Conservation (phyloP, 306 rosid genomes). For the Vicia faba region DNA sequence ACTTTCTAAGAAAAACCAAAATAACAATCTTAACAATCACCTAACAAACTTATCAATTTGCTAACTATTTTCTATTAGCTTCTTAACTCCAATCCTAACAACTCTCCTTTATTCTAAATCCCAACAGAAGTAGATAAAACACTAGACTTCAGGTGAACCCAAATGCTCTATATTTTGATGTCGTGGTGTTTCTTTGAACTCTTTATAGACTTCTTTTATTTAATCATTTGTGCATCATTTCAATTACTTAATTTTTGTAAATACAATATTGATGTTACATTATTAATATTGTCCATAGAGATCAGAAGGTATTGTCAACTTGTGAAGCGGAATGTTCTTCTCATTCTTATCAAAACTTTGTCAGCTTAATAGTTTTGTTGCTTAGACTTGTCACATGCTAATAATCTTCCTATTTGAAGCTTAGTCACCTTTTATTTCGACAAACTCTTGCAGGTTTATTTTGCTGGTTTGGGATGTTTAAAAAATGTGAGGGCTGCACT, state of each 20-base stretch:
- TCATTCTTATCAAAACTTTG: constrained; percentile 9
- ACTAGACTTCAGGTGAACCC: not conserved
- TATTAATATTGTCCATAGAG: not conserved
- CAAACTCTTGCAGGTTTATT: constrained; percentile 82
- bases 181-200: not conserved
- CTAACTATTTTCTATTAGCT: too few species aligned
- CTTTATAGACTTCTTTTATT: not conserved
- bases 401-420: constrained; percentile 22
- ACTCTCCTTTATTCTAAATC: too few species aligned
- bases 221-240: constrained; percentile 23
- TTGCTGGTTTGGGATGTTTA: constrained; percentile 97
- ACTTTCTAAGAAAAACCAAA: too few species aligned
- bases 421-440: constrained; percentile 16
- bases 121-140: not conserved
- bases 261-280: not conserved
- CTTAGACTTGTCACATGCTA: not conserved
- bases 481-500: constrained; percentile 97
- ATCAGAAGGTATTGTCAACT: constrained; percentile 25
- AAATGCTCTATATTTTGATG: constrained; percentile 24
- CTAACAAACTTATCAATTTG: too few species aligned
- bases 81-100: too few species aligned
- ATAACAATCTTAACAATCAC: too few species aligned
- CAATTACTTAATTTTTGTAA: constrained; percentile 9
- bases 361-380: constrained; percentile 17
- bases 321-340: not conserved